Conservation (phyloP, 2,329 filamentous ascomycete species). For the Exophiala spinifera region DNA sequence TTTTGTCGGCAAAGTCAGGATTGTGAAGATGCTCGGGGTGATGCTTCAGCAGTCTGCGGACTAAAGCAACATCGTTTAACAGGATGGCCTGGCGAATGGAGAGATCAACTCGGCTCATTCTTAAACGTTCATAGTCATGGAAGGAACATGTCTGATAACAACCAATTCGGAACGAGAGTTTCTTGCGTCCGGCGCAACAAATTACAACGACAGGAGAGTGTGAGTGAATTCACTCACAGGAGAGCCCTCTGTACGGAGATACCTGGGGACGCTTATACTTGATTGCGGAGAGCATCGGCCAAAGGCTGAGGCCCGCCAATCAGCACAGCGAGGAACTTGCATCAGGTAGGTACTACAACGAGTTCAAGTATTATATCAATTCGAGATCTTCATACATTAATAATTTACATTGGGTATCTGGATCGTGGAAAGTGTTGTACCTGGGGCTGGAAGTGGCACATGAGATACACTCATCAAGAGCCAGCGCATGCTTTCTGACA, state of each 20-base stretch:
- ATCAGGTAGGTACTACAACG: no score
- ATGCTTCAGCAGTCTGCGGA: constrained; percentile 70
- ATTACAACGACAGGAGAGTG: no score
- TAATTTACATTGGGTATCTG: not conserved
- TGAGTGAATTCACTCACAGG: no score
- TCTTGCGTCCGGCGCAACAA: not conserved
- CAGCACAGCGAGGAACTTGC: not conserved
- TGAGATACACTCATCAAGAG: no score
- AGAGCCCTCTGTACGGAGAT: not conserved
- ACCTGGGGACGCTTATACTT: not conserved
- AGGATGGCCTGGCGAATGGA: constrained; percentile 67
- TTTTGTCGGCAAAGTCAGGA: constrained; percentile 70
- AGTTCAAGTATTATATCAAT: no score
- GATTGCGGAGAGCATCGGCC: not conserved
- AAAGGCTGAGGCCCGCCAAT: not conserved
- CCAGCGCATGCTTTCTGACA: not conserved
- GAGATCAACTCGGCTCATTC: constrained; percentile 20
- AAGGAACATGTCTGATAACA: not conserved
- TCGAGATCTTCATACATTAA: not conserved
- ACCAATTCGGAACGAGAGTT: not conserved
- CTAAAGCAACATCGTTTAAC: constrained; percentile 68
- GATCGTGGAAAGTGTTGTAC: no score
- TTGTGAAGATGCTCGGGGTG: constrained; percentile 72
- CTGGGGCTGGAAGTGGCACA: not conserved
- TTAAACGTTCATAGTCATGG: not conserved